Percentiles rank a stretch among this genome's conserved stretches.
Conservation (phyloP, 1,284 basidiomycete genomes). For the Inonotus hispidus region DNA sequence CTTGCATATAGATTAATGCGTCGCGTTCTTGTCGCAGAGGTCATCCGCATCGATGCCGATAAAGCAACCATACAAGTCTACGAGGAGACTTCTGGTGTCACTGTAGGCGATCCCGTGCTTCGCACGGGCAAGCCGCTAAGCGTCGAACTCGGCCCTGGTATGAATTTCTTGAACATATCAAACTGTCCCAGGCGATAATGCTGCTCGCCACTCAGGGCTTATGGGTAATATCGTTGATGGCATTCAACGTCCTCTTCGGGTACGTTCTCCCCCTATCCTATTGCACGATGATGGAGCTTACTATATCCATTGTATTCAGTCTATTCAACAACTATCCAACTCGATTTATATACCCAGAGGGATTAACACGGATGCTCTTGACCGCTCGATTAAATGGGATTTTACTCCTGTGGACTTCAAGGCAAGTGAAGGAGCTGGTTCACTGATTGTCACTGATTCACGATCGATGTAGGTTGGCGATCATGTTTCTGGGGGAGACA, state of each 20-base stretch:
- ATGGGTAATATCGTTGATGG: slow-evolving; percentile 99
- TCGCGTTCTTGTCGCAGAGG: slow-evolving; percentile 56
- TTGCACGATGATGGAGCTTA: background rate
- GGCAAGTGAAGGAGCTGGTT: slow-evolving; percentile 33
- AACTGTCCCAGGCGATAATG: background rate
- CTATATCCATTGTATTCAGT: slow-evolving; percentile 38
- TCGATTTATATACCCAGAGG: slow-evolving; percentile 99
- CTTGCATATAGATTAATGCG: background rate
- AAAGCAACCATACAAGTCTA: slow-evolving; percentile 99
- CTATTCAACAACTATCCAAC: slow-evolving; percentile 93
- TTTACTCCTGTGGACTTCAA: slow-evolving; percentile 86
- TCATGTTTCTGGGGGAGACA: slow-evolving; percentile 95
- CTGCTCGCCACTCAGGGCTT: slow-evolving; percentile 50
- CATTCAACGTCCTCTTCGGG: slow-evolving; percentile 87
- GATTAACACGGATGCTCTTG: slow-evolving; percentile 95
- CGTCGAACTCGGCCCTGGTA: slow-evolving; percentile 96
- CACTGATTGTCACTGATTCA: background rate
- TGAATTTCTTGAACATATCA: slow-evolving; percentile 16
- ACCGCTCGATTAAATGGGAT: slow-evolving; percentile 90
- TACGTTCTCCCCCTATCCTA: slow-evolving; percentile 33
- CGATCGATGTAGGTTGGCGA: slow-evolving; percentile 69
- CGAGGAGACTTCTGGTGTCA: slow-evolving; percentile 97
- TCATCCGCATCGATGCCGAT: slow-evolving; percentile 94
- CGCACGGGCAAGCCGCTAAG: slow-evolving; percentile 96
- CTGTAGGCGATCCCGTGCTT: slow-evolving; percentile 96